Evolutionary conservation across 768 basidiomycete genomes (phyloP).

Genomic region (Tulasnella sp.): DNA sequence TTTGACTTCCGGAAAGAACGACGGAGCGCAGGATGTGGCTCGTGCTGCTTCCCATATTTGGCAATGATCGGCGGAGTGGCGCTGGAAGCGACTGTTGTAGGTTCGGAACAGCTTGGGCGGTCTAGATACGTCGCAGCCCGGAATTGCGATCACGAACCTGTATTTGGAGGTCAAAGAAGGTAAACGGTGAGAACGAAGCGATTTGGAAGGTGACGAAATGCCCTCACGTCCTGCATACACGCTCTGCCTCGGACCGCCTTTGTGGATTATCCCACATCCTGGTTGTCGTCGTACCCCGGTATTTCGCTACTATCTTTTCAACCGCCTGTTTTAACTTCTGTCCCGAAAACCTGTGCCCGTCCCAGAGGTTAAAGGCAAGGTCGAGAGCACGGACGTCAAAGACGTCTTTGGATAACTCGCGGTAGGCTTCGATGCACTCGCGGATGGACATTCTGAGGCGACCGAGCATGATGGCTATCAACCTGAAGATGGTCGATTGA

Average conservation of each 20-base stretch:
- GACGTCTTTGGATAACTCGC: not conserved
- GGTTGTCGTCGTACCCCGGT: not conserved
- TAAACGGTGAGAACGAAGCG: not conserved
- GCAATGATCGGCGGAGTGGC: not conserved
- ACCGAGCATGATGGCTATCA: conserved; percentile 2
- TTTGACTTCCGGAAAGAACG: not conserved
- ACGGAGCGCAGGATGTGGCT: not conserved
- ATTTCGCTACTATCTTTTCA: not conserved
- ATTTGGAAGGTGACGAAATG: not conserved
- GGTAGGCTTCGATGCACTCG: conserved; percentile 4
- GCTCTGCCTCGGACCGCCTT: not conserved
- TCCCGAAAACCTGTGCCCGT: not conserved
- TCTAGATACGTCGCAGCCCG: not conserved
- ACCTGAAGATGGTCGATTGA: not conserved
- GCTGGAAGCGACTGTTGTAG: conserved; percentile 5
- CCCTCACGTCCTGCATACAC: not conserved
- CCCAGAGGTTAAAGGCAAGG: not conserved
- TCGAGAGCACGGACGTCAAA: not conserved
- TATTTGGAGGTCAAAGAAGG: not conserved
- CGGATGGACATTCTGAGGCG: not conserved
- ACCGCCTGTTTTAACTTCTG: not conserved
- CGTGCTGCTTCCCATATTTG: not conserved
- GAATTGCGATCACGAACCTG: conserved; percentile 4
- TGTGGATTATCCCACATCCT: not conserved
- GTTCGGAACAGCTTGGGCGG: conserved; percentile 20